These are phyloP conservation scores for Rubia balearica DNA, from an alignment of 305 asterid species.

Conservation along the genomic window DNA sequence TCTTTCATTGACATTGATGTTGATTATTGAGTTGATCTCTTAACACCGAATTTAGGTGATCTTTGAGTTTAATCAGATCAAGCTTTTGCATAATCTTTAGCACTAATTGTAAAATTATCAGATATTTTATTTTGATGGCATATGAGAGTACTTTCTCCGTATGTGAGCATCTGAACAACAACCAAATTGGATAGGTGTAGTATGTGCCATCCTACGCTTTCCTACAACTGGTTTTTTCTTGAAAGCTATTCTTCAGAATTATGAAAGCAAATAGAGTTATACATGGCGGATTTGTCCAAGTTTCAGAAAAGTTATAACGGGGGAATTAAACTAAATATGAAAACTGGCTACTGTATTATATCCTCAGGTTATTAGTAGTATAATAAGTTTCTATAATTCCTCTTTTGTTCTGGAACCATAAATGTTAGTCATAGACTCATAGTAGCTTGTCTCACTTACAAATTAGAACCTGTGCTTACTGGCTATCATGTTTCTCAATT, in stretches of 20 bases:
- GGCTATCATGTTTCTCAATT: background rate
- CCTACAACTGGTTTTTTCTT: background rate
- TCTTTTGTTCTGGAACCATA: background rate
- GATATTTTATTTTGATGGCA: background rate
- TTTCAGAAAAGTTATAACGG: background rate
- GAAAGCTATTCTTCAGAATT: background rate
- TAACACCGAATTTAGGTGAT: background rate
- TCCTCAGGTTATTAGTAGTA: background rate
- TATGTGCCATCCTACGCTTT: background rate
- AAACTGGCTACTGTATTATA: background rate
- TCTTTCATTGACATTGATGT: background rate
- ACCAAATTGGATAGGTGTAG: background rate
- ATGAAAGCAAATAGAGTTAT: background rate
- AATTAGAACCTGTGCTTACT: conserved; percentile 3
- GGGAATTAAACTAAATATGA: background rate
- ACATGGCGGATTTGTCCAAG: background rate
- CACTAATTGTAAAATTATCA: background rate
- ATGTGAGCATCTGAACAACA: background rate
- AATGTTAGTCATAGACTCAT: background rate
- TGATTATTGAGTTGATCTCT: background rate
- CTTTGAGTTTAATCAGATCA: background rate
- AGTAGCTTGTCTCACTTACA: background rate
- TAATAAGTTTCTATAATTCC: too few species aligned
- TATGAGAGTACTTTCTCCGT: background rate
- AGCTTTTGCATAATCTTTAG: background rate